These are phyloP conservation scores for Saxophila tyrrhenica DNA, from an alignment of 495 filamentous ascomycete genomes.

Conservation along the genomic window DNA sequence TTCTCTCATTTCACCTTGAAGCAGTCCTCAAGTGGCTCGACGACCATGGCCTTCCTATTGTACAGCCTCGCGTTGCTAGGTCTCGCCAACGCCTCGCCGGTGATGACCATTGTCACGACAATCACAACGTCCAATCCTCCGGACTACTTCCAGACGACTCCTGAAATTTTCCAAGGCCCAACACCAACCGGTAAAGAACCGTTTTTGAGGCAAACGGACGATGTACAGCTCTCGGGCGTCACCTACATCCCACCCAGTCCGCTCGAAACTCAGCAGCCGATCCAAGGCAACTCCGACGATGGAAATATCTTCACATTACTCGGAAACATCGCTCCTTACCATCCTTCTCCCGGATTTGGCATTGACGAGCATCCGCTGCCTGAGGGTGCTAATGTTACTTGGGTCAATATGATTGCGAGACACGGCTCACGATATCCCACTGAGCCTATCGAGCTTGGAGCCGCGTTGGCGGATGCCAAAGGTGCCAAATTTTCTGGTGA, in stretches of 20 bases:
- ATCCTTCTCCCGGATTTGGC: constrained; percentile 15
- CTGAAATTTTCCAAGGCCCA: constrained; percentile 35
- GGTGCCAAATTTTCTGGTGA: constrained; percentile 33
- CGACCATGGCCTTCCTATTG: too few species aligned
- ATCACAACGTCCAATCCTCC: background rate
- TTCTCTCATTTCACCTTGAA: too few species aligned
- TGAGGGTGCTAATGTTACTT: constrained; percentile 11
- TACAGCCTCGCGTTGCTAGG: too few species aligned
- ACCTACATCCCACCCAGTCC: constrained; percentile 46
- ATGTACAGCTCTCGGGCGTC: constrained; percentile 33
- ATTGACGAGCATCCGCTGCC: constrained; percentile 20
- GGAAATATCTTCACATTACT: constrained; percentile 41
- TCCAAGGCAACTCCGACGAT: constrained; percentile 36
- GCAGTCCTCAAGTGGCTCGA: too few species aligned
- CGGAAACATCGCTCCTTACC: background rate
- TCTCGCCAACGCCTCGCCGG: background rate
- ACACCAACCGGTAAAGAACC: constrained; percentile 45
- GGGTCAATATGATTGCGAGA: constrained; percentile 14
- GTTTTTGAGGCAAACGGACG: constrained; percentile 45
- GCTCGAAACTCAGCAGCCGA: constrained; percentile 45
- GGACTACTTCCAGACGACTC: constrained; percentile 43
- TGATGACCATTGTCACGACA: background rate
- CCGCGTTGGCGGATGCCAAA: constrained; percentile 24
- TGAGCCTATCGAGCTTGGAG: constrained; percentile 5
- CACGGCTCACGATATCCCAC: background rate